Base-by-base conservation (phyloP, 768 basidiomycete species). In the Calocybe indica region DNA sequence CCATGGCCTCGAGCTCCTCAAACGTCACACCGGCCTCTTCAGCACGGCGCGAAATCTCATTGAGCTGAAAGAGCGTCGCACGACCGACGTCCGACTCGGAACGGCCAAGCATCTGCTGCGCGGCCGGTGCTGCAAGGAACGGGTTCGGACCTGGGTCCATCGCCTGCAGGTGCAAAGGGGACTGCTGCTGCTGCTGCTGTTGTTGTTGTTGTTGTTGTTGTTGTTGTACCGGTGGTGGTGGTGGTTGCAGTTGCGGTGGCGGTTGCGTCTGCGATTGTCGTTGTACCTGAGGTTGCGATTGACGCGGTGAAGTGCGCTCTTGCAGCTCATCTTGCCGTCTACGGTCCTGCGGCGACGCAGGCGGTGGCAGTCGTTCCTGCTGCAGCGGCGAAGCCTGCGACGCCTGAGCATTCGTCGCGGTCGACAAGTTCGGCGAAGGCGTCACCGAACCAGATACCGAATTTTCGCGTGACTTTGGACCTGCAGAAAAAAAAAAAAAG, bases 21-120 rank as follows among this genome's bases (percentile, higher is more conserved):
- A 57, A 55, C 36, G 53, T 55, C 51, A 58, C 48, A 46, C 58
- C 53, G 35, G 49, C 59, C 43, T 45, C 58, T 42, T 74, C 73
- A 4, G 79, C 83, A 28, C 83, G 74, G 45, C 83, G 69, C 38
- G 84, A 85, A 53, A 85, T 76, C 58, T 88, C 87, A 64, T 82
- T 88, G 81, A 90, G 85, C 61, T 87, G 85, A 55, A 79, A 72
- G 49, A 89, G 75, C 44, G 81, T 78, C 11, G 82, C 83, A 15
- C 80, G 76, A 3, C 83, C 85, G 40, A 87, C 75, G 33, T 79
- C 72, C n/a, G 69, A 64, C 55, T 78, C 79, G 8, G 71, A 22
- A 22, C 22, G 22, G 22, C 22, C 22, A 22, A 22, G 22, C 22
- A 22, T 22, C 22, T 22, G 22, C 22, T 22, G 22, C 22, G 22